phyloP scores from a whole-genome alignment of 805 yeast species.

The Wickerhamomyces canadensis region DNA sequence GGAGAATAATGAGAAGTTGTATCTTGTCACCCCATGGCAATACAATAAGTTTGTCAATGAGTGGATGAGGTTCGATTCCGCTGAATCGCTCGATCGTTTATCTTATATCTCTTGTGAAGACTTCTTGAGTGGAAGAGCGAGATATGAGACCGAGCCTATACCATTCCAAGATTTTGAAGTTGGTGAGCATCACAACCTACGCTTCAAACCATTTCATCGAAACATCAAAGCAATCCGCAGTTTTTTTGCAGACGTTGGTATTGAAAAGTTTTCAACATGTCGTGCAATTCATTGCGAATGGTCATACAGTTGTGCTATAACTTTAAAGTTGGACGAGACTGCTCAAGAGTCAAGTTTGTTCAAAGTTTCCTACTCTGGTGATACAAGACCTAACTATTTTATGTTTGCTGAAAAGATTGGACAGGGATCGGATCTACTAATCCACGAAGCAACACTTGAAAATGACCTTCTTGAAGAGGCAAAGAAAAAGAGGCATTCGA shows the following conservation, averaged over 20 bases:
- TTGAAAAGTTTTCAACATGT: constrained; percentile 49
- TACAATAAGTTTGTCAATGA: constrained; percentile 62
- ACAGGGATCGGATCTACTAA: constrained; percentile 57
- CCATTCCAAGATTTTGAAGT: constrained; percentile 19
- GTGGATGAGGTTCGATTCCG: constrained; percentile 50
- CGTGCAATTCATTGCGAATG: constrained; percentile 81
- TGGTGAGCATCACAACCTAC: neutral
- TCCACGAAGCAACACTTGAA: constrained; percentile 93
- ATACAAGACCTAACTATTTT: constrained; percentile 73
- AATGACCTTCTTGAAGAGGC: constrained; percentile 78
- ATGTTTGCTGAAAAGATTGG: constrained; percentile 63
- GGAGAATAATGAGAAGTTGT: constrained; percentile 38
- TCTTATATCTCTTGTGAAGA: constrained; percentile 57
- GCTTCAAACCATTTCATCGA: constrained; percentile 8
- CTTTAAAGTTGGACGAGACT: constrained; percentile 31
- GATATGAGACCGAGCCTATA: constrained; percentile 27
- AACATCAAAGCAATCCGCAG: constrained; percentile 25
- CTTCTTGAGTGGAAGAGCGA: constrained; percentile 35
- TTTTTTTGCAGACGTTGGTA: constrained; percentile 37
- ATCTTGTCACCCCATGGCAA: constrained; percentile 71
- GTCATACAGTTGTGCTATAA: constrained; percentile 66
- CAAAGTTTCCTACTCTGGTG: constrained; percentile 88
- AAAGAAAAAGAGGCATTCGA: constrained; percentile 73
- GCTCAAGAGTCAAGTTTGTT: constrained; percentile 32
- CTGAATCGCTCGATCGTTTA: constrained; percentile 36